Conservation (phyloP, 2,329 filamentous ascomycete species). For the Arthrobotrys sinensis region DNA sequence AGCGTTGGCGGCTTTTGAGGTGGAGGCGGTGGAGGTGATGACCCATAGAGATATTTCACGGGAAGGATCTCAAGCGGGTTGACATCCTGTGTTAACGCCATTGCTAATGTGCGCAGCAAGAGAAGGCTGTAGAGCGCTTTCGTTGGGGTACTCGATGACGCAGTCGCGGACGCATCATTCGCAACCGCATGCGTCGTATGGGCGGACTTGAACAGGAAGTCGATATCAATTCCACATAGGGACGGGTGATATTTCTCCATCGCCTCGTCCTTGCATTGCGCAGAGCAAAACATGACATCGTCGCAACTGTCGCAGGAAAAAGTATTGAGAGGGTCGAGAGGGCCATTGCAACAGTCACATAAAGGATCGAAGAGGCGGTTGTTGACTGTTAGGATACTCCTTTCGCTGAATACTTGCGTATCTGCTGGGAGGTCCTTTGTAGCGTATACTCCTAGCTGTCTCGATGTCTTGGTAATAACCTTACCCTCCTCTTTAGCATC, state of each 20-base stretch:
- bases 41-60: conserved; percentile 80
- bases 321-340: conserved; percentile 72
- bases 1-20: conserved; percentile 75
- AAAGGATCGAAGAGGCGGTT: conserved; percentile 87
- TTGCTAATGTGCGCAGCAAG: conserved; percentile 76
- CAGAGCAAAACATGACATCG: conserved; percentile 78
- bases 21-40: conserved; percentile 71
- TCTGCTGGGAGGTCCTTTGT: conserved; percentile 83
- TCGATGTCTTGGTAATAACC: conserved; percentile 66
- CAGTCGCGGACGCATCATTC: conserved; percentile 48
- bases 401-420: conserved; percentile 83
- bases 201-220: conserved; percentile 77
- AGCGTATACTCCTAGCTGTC: conserved; percentile 91
- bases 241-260: conserved; percentile 76
- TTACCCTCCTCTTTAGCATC: conserved; percentile 62
- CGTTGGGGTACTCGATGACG: conserved; percentile 40
- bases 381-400: conserved; percentile 88
- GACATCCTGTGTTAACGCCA: conserved; percentile 74
- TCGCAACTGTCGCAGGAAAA: conserved; percentile 75
- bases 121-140: conserved; percentile 75
- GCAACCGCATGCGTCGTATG: conserved; percentile 68
- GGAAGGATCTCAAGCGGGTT: conserved; percentile 77
- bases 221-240: conserved; percentile 78
- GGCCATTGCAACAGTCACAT: conserved; percentile 86
- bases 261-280: conserved; percentile 74